phyloP scores from a whole-genome alignment of 2,329 filamentous ascomycete species.

The Chaetomiaceae sp. region DNA sequence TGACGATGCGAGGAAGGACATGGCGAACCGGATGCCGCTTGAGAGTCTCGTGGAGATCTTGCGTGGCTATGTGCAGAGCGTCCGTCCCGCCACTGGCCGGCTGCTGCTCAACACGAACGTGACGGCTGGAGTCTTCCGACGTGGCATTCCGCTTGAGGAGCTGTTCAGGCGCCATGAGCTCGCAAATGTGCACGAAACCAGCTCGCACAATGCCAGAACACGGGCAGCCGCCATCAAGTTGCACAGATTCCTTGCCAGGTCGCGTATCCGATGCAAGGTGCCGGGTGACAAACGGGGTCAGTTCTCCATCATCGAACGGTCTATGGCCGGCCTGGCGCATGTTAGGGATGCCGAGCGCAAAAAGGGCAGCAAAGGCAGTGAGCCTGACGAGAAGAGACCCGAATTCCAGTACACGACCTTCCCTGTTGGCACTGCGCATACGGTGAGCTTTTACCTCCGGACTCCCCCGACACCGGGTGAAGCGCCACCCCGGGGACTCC shows the following conservation, averaged over 20 bases:
- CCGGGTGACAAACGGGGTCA: slow-evolving; percentile 29
- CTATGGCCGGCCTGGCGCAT: slow-evolving; percentile 26
- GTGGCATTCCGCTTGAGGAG: slow-evolving; percentile 30
- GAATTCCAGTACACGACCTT: background rate
- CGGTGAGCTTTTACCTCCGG: slow-evolving; percentile 29
- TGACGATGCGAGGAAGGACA: slow-evolving; percentile 20
- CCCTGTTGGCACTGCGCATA: slow-evolving; percentile 21
- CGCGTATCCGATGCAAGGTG: slow-evolving; percentile 31
- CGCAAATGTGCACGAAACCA: background rate
- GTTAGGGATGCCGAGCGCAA: slow-evolving; percentile 11
- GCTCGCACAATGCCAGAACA: background rate
- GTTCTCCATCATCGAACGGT: slow-evolving; percentile 26
- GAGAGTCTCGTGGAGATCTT: slow-evolving; percentile 34
- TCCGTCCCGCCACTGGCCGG: slow-evolving; percentile 47
- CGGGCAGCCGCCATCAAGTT: slow-evolving; percentile 19
- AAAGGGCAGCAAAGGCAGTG: background rate
- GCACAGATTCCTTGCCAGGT: slow-evolving; percentile 34
- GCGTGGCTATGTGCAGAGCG: slow-evolving; percentile 51
- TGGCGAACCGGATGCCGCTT: background rate
- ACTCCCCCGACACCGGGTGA: slow-evolving; percentile 16
- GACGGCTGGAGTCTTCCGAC: slow-evolving; percentile 47
- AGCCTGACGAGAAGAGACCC: background rate
- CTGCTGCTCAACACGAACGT: slow-evolving; percentile 52
- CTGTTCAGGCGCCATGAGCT: slow-evolving; percentile 24
- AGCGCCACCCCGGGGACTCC: slow-evolving; percentile 19